phyloP scores from a whole-genome alignment of 176 grass and related monocot species.

The Eragrostis curvula region DNA sequence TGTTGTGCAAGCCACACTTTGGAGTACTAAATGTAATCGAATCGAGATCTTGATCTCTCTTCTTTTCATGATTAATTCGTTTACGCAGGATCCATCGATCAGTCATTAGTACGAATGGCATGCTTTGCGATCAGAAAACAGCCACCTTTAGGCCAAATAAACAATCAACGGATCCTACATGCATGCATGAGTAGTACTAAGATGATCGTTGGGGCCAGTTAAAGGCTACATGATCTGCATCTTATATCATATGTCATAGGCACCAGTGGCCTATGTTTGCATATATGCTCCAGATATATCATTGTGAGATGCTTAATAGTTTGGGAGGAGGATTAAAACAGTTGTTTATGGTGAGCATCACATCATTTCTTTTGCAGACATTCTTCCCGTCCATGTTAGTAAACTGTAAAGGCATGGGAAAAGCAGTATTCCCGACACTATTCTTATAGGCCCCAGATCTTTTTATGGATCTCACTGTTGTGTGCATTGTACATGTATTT shows the following conservation, averaged over 20 bases:
- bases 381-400: slow-evolving; percentile 63
- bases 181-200: slow-evolving; percentile 49
- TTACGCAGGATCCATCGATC: slow-evolving; percentile 63
- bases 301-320: slow-evolving; percentile 46
- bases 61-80: slow-evolving; percentile 64
- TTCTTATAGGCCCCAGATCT: slow-evolving; percentile 65
- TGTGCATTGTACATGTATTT: slow-evolving; percentile 69
- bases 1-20: slow-evolving; percentile 66
- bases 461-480: slow-evolving; percentile 63
- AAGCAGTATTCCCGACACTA: slow-evolving; percentile 70
- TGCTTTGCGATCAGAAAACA: slow-evolving; percentile 49
- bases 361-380: slow-evolving; percentile 56
- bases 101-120: slow-evolving; percentile 47
- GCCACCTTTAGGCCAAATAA: slow-evolving; percentile 46
- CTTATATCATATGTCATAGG: slow-evolving; percentile 76
- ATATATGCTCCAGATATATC: slow-evolving; percentile 63
- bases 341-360: slow-evolving; percentile 53
- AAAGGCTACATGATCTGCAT: slow-evolving; percentile 60
- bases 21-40: slow-evolving; percentile 66
- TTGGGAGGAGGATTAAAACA: slow-evolving; percentile 38
- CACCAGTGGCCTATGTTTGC: slow-evolving; percentile 56
- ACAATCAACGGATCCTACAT: slow-evolving; percentile 48
- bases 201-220: slow-evolving; percentile 32
- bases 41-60: slow-evolving; percentile 66
- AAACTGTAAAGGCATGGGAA: slow-evolving; percentile 58